phyloP scores from a whole-genome alignment of 2,329 filamentous ascomycete species.

The Epicoccum nigrum region DNA sequence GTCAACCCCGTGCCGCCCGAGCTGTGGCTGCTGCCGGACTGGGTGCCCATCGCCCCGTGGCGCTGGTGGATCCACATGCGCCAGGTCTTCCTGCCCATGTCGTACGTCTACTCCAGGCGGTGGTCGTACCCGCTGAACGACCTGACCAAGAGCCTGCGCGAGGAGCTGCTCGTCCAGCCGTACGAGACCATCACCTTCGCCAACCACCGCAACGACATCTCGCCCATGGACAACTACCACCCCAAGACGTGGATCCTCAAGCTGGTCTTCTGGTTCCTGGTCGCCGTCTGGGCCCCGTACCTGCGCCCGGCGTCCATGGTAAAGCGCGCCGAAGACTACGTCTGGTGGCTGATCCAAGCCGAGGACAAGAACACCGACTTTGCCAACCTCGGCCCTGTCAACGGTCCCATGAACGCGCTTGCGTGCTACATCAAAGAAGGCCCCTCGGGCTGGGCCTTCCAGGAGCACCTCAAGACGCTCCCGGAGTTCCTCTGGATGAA shows the following conservation, averaged over 20 bases:
- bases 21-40: constrained; percentile 90
- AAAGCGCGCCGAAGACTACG: constrained; percentile 77
- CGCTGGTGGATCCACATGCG: constrained; percentile 98
- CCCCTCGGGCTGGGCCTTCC: constrained; percentile 71
- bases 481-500: constrained; percentile 93
- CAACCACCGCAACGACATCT: constrained; percentile 81
- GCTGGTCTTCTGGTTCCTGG: constrained; percentile 76
- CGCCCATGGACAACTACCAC: constrained; percentile 83
- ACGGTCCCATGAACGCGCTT: constrained; percentile 87
- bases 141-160: constrained; percentile 71
- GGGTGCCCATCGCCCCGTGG: constrained; percentile 89
- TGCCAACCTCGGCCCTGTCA: constrained; percentile 85
- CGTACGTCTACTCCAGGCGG: constrained; percentile 82
- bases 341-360: constrained; percentile 81
- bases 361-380: constrained; percentile 94
- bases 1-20: constrained; percentile 95
- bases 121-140: constrained; percentile 80
- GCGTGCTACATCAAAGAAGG: constrained; percentile 86
- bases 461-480: constrained; percentile 78
- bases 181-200: constrained; percentile 80
- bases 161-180: constrained; percentile 82
- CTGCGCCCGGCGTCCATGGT: constrained; percentile 70
- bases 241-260: constrained; percentile 88
- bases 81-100: constrained; percentile 94
- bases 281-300: constrained; percentile 80